phyloP scores from a whole-genome alignment of 31 red algal species.

The Porphyra umbilicalis region DNA sequence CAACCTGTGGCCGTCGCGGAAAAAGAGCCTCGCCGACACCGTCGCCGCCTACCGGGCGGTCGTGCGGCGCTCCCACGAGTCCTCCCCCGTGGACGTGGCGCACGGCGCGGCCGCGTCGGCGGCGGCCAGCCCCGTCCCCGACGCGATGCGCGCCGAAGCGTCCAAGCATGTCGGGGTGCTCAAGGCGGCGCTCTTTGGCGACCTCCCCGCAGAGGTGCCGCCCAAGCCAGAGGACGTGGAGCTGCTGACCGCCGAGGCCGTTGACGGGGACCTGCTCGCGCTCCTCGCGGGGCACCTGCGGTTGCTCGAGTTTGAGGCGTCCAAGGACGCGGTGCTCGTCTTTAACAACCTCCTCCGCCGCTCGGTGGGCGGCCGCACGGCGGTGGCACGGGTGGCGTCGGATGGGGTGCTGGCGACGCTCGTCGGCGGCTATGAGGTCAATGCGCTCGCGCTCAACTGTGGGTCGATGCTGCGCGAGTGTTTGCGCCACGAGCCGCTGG shows the following conservation, averaged over 20 bases:
- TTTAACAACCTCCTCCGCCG: constrained; percentile 92
- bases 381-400: constrained; percentile 17
- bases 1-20: constrained; percentile 42
- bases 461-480: constrained; percentile 90
- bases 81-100: constrained; percentile 21
- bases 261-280: constrained; percentile 48
- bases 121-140: constrained; percentile 8
- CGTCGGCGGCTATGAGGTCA: constrained; percentile 57
- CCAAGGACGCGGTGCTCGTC: constrained; percentile 92
- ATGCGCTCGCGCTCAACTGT: constrained; percentile 74
- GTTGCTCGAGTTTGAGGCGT: constrained; percentile 89
- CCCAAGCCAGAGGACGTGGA: constrained; percentile 59
- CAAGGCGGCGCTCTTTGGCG: constrained; percentile 57
- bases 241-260: constrained; percentile 40
- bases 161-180: constrained; percentile 38
- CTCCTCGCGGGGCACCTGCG: constrained; percentile 58
- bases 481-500: constrained; percentile 63
- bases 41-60: constrained; percentile 22
- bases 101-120: constrained; percentile 22
- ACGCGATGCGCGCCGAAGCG: constrained; percentile 44
- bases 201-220: constrained; percentile 51
- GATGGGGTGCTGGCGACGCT: constrained; percentile 39
- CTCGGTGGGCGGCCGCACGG: constrained; percentile 10
- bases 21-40: constrained; percentile 52
- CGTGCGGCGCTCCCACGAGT: constrained; percentile 1